Evolutionary conservation across 2,329 filamentous ascomycete species (phyloP), one percentile per base, ranked within the genome.

Genomic region (Pleomassaria siparia): DNA sequence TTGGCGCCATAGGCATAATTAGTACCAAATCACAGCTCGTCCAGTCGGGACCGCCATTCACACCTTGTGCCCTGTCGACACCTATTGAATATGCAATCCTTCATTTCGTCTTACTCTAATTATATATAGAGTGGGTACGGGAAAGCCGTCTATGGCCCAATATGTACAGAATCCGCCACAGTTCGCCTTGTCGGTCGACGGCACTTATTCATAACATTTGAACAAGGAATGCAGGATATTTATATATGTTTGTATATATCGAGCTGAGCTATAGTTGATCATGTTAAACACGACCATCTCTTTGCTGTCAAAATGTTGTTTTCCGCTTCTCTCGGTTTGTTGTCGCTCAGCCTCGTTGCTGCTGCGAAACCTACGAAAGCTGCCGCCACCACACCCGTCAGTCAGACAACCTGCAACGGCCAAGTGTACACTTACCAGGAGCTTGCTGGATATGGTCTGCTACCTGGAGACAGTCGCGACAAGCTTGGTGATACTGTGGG

Each of bases 401-500:
- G 62, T 33, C 44, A 56, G 30, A 67, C 80, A 6, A 78, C 70
- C 12, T 87, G 85, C 67, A 82, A 80, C 55, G 81, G 81, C 41
- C 76, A 82, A 51, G 75, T 70, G 0, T 89, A 86, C 59, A 75
- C 79, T n/a, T 89, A 89, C 63, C 73, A 85, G 43, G 76, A 80
- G 47, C 78, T 90, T 9, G 84, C 82, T 4, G 86, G 86, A 9
- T 89, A 84, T 60, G 86, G 86, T 4, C 78, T 75, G 46, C 69
- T 89, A 2, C 70, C 79, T 0, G 75, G 76, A 25, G 76, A 84
- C 58, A 77, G 79, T 2, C 73, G 77, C 25, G 87, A 89, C 70
- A 84, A 85, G 62, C 85, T 80, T 55, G 84, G 84, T 24, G 86
- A 89, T 62, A 89, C 85, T 0, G 72, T 89, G 24, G 84, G 83